Evolutionary conservation across 352 stramenopile species (phyloP), one percentile per base, ranked within the genome.

Genomic region (Pilasporangium apinafurcum): DNA sequence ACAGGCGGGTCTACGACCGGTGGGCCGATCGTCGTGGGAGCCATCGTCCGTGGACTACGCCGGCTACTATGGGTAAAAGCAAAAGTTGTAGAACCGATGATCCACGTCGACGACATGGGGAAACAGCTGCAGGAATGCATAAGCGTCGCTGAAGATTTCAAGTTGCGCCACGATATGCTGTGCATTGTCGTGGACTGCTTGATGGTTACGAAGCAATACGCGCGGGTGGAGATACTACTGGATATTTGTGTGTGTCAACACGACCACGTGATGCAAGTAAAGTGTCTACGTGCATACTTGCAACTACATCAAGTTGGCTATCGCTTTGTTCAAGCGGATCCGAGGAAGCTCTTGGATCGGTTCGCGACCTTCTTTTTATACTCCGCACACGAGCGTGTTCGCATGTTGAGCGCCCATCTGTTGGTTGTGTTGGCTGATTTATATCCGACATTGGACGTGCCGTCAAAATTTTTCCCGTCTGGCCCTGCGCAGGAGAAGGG

Each of bases 121-220:
- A 73, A 86, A 59, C 77, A 90, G 58, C 66, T 90, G 31, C 80
- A 76, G 63, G 64, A 86, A 52, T 87, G 74, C 44, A 64, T 84
- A 48, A 90, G 71, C 54, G 70, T 84, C 2, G 54, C 66, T 2
- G 77, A 90, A 34, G 74, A 87, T 48, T 86, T 83, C 20, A 86
- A 84, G 54, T 68, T 90, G 27, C 69, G 77, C 14, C 65, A 64
- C 21, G 74, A 86, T 39, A 90, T 87, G 71, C 48, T 86, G 47
- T 53, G 56, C 20, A 84, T 90, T 44, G 77, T 86, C 33, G 48
- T 90, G 20, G 77, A 86, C 52, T 90, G 77, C 25, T 54, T 84
- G 14, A 49, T 87, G 38, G 44, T 65, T 24, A 66, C 62, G 0
- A 40, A 47, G 2, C 69, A 70, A 5, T 74, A 60, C 46, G 40